Evolutionary conservation across 2,329 filamentous ascomycete species (phyloP), one percentile per base, ranked within the genome.

Genomic region (Dactylellina drechsleri): DNA sequence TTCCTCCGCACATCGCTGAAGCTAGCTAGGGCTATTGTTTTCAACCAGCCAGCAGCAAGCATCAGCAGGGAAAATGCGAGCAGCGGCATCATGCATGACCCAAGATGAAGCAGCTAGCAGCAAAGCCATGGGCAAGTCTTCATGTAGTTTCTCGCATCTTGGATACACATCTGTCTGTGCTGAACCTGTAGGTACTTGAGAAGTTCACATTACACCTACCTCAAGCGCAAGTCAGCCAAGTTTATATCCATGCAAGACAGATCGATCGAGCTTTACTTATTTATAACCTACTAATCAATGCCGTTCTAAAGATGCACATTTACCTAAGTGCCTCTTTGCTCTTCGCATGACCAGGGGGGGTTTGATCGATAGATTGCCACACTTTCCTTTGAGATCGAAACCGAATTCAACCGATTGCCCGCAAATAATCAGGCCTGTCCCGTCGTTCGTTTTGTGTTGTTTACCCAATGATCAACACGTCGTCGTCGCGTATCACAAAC

Each of bases 401-500:
- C 47, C 57, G 43, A 60, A 60, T 60, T 23, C 23, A 60, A 8
- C 43, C 13, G 43, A 23, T 4, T 23, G 43, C 31, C 54, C 36
- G 54, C 54, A 58, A 18, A 23, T 31, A 26, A 58, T 7, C 31
- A 36, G 43, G 13, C 13, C 13, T 12, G 43, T 47, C 13, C 16
- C 16, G 13, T 47, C 43, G 5, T 13, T 18, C 43, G 13, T n/a
- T n/a, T n/a, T 47, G 43, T 47, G 54, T 59, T 58, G 62, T 36
- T 49, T 20, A 1, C 31, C 31, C 5, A 7, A 10, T 23, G 15
- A 20, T 18, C 16, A 28, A 40, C 53, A 36, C 26, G 66, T 61
- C 57, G 66, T 40, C 66, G 66, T 40, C 47, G 45, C 50, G 66
- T 70, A 57, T 31, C 66, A 70, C 66, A 70, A 31, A 28, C 45